Evolutionary conservation across 2,329 filamentous ascomycete species (phyloP), one percentile per base, ranked within the genome.

Genomic region (Neonectria faginata): DNA sequence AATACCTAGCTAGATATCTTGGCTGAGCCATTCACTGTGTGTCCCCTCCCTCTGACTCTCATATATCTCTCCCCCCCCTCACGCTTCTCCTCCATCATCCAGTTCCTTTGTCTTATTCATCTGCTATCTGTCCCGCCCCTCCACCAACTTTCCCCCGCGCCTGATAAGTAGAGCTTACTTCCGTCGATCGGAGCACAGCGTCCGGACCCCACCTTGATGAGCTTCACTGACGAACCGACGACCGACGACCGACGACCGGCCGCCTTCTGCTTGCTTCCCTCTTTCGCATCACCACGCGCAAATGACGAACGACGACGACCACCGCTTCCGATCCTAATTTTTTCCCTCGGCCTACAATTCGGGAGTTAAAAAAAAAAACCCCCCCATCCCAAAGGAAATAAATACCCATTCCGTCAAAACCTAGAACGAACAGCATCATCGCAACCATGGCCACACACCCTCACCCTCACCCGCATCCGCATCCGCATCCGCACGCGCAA

Each of bases 361-460:
- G 9, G 29, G 29, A 31, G 29, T 11, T 31, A 25, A 6, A 25
- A 25, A 4, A 25, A 25, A 5, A 5, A 4, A 25, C 22, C n/a
- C n/a, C n/a, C n/a, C n/a, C 25, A 25, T 22, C 22, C 22, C 3
- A 22, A 4, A 22, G 3, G 22, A 25, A 25, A 25, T 2, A 25
- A 25, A 25, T 2, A 25, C 6, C 25, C 25, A 25, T 5, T 33
- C 31, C 31, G 5, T 14, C 31, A 33, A 20, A 18, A 25, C 20
- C 1, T 1, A 6, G 16, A 39, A 39, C 36, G 7, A 39, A 25
- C 8, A 14, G 2, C 36, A 39, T n/a, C 36, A 39, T n/a, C 31
- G 52, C 61, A 70, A 44, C 14, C 58, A 74, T 89, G 87, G 60
- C 44, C 39, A 66, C 53, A 33, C 39, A n/a, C 39, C n/a, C 51